Evolutionary conservation across 176 grass and related monocot species (phyloP).

Genomic region (Carex myosuroides): DNA sequence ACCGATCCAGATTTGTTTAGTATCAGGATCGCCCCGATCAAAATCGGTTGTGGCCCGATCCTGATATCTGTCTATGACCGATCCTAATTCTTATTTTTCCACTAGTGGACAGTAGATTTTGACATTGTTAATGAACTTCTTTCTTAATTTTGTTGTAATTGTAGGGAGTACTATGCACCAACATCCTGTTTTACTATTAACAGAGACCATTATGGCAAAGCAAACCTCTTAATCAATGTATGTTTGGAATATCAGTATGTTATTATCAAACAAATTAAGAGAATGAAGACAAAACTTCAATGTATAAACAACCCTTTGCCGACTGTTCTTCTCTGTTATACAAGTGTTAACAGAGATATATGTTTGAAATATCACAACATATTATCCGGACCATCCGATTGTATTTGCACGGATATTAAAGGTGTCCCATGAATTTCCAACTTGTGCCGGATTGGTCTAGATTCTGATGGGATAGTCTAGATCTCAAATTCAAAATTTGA

Average conservation of each 20-base stretch:
- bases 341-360: not conserved
- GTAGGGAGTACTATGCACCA: not conserved
- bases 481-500: too few relatives aligned
- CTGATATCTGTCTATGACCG: too few relatives aligned
- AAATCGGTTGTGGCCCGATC: too few relatives aligned
- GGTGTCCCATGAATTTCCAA: too few relatives aligned
- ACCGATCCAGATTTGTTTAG: too few relatives aligned
- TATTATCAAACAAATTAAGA: not conserved
- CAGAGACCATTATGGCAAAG: not conserved
- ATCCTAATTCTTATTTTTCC: too few relatives aligned
- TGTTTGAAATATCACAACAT: not conserved
- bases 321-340: not conserved
- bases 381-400: too few relatives aligned
- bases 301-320: not conserved
- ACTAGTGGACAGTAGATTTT: constrained; percentile 29
- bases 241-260: not conserved
- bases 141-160: not conserved
- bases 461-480: too few relatives aligned
- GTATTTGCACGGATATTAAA: too few relatives aligned
- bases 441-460: too few relatives aligned
- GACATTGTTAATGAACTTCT: not conserved
- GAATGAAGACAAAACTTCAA: not conserved
- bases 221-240: not conserved
- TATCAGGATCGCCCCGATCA: too few relatives aligned
- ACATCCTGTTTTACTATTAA: not conserved